Base-by-base conservation (phyloP, 805 yeast genomes). In the Priceomyces haplophilus region DNA sequence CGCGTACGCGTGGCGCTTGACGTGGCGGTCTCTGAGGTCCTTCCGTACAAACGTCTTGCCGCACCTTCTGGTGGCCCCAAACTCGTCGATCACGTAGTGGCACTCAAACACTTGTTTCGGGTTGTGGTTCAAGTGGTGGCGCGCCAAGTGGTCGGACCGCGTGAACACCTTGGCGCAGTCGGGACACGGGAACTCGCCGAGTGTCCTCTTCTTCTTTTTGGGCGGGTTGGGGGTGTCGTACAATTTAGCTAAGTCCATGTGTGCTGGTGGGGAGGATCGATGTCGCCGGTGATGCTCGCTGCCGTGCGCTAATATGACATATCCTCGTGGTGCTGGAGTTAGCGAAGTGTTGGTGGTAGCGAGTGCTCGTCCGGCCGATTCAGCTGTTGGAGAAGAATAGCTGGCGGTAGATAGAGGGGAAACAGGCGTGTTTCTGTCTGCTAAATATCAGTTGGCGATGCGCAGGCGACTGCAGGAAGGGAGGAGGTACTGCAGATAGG, bases 61-160 rank as follows among this genome's bases (percentile, higher is more conserved):
- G 55, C 88, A 82, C 3, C 64, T 62, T 8, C 72, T 64, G 58
- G 68, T 68, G 20, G 42, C 47, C 3, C 72, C 72, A 23, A 51
- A 54, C 31, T 54, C 78, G 68, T 48, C 82, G 42, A 64, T 65
- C 56, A 50, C 61, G 45, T 54, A 80, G 72, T 59, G 85, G 55
- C 88, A 82, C 19, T 65, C 66, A 53, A 72, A 81, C 8, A 82
- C 78, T 41, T 75, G 75, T 37, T 65, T 70, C 3, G 76, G 76
- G 41, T 67, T 65, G 38, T 82, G 88, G 54, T 82, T 82, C 39
- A 82, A 65, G 52, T 78, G 74, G 54, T 82, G 88, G 39, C 88
- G 62, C 2, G 85, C 72, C 12, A 82, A 57, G 61, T 82, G 88
- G 52, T 82, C 88, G 1, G 81, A 73, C 38, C 88, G 55, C 17